Conservation (phyloP, 495 filamentous ascomycete genomes). For the Geoglossum glabrum region DNA sequence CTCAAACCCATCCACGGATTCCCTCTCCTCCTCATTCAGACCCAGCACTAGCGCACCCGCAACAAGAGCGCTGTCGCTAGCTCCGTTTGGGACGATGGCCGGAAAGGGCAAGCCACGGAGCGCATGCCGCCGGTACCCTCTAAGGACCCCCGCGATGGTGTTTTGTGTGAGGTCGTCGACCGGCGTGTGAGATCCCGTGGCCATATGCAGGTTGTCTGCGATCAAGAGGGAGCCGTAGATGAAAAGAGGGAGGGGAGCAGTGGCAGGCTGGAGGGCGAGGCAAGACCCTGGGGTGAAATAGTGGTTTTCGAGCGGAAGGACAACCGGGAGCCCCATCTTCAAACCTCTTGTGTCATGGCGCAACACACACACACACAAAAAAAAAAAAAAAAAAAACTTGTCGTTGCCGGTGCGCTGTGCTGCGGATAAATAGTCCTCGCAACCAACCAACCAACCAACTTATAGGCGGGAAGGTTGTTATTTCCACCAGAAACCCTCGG, state of each 20-base stretch:
- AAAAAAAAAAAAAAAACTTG: no score
- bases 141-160: not conserved
- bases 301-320: no score
- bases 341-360: no score
- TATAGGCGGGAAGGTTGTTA: no score
- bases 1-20: not conserved
- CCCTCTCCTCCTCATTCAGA: not conserved
- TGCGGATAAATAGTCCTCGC: no score
- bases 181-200: not conserved
- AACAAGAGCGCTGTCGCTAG: not conserved
- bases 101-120: not conserved
- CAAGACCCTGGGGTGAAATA: no score
- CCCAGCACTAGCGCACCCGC: not conserved
- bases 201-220: not conserved
- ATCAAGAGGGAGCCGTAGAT: not conserved
- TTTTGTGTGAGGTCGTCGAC: not conserved
- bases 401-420: no score
- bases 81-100: not conserved
- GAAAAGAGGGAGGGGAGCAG: not conserved
- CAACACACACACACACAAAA: no score
- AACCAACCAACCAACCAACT: no score
- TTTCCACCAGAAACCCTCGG: no score
- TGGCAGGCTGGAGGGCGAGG: no score
- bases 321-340: no score
- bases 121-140: not conserved